Conservation (phyloP, 306 rosid genomes). For the Cucumis sativus region Cucumber_9930_V3 NC_026659.2:14628501-14629000, state of each 20-base stretch:
- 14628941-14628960: too few relatives aligned
- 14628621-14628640: conserved; percentile 33
- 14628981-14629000: too few relatives aligned
- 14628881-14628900: too few relatives aligned
- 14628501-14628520: not conserved
- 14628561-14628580: conserved; percentile 48
- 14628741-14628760: not conserved
- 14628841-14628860: conserved; percentile 13
- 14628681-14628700: conserved; percentile 9
- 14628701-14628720: not conserved
- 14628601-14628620: conserved; percentile 19
- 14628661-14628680: conserved; percentile 34
- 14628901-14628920: too few relatives aligned
- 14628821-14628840: conserved; percentile 40
- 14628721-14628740: too few relatives aligned
- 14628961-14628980: too few relatives aligned
- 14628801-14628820: conserved; percentile 30
- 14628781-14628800: conserved; percentile 42
- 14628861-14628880: conserved; percentile 10
- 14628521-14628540: conserved; percentile 14
- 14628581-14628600: conserved; percentile 43
- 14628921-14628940: too few relatives aligned
- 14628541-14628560: conserved; percentile 27
- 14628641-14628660: conserved; percentile 21
- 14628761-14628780: conserved; percentile 23